Base-by-base conservation (phyloP, 164 flowering plant genomes). In the Nelumbo lutea region DNA sequence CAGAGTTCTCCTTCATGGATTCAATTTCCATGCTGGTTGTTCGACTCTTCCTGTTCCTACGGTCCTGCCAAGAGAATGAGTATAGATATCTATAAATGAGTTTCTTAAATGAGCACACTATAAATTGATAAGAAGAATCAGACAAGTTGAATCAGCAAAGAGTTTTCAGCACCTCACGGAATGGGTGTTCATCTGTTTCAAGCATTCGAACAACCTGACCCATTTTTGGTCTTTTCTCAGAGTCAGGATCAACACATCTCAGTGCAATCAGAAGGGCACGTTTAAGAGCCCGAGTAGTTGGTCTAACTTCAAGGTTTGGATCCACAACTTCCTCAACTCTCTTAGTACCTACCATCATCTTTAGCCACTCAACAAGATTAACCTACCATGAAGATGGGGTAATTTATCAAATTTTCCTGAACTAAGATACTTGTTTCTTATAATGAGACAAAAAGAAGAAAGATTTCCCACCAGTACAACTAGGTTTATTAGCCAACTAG, bases 1-100 rank as follows among this genome's bases (percentile, higher is more conserved):
- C 74, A 38, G 67, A 60, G 58, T 52, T 69, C 40, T 84, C 86
- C 73, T 77, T 83, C 73, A 76, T 51, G 55, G 84, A 76, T 42
- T 84, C 89, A 61, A 79, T 42, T 77, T 90, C 96, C 85, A 85
- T 78, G 83, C 93, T 90, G 14, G 79, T 71, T 46, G 90, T 78
- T 4, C 84, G 87, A 77, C 85, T 90, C 79, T 75, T 84, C 73
- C 85, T 75, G 77, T 71, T 84, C 75, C 88, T 85, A 14, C 88
- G 82, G 68, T 87, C 91, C 96, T 90, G 82, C 61, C 66, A 67
- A 52, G 14, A 53, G n/a, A 53, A 53, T 2, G 14, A 9, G 11
- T 53, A 15, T 11, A 9, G 55, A 51, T 7, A 13, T 6, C 4
- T 11, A 4, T 53, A 53, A 53, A 53, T 53, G 57, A 53, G 57